Conservation (phyloP, 192 early-diverging fungal genomes). For the Chytriomyces confervae region DNA sequence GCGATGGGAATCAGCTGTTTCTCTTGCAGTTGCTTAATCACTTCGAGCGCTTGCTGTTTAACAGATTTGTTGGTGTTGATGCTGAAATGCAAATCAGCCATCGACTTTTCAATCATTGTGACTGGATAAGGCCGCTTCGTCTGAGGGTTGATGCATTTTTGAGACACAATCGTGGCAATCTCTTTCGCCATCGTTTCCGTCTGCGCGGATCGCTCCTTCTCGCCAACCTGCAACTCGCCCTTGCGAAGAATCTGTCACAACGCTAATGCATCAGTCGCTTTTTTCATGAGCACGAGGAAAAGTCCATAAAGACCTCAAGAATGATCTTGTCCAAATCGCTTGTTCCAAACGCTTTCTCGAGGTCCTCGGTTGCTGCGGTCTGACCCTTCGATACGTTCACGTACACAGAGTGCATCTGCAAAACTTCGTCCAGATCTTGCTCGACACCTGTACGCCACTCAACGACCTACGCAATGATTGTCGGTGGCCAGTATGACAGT, state of each 20-base stretch:
- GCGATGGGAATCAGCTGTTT: constrained; percentile 89
- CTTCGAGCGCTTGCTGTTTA: constrained; percentile 94
- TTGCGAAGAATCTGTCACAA: constrained; percentile 81
- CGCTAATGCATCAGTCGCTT: background rate
- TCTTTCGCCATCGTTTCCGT: constrained; percentile 84
- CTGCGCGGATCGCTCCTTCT: constrained; percentile 90
- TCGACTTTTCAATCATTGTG: constrained; percentile 98
- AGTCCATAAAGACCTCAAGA: constrained; percentile 46
- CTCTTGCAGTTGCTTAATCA: constrained; percentile 91
- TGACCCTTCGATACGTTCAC: constrained; percentile 93
- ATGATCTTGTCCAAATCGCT: constrained; percentile 81
- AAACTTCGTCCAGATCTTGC: constrained; percentile 94
- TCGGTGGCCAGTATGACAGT: too few species aligned
- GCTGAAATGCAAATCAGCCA: constrained; percentile 90
- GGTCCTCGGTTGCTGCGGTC: constrained; percentile 81
- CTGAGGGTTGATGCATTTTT: constrained; percentile 94
- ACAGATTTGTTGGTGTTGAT: constrained; percentile 86
- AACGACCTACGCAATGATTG: background rate
- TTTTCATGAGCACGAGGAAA: constrained; percentile 6
- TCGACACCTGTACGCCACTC: constrained; percentile 53
- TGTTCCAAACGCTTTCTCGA: constrained; percentile 87
- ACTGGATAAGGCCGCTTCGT: constrained; percentile 95
- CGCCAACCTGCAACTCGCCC: constrained; percentile 95
- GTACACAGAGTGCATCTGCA: constrained; percentile 91
- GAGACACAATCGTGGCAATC: constrained; percentile 94